Base-by-base conservation (phyloP, 257 asterid genomes). In the Forsythia viridissima region DNA sequence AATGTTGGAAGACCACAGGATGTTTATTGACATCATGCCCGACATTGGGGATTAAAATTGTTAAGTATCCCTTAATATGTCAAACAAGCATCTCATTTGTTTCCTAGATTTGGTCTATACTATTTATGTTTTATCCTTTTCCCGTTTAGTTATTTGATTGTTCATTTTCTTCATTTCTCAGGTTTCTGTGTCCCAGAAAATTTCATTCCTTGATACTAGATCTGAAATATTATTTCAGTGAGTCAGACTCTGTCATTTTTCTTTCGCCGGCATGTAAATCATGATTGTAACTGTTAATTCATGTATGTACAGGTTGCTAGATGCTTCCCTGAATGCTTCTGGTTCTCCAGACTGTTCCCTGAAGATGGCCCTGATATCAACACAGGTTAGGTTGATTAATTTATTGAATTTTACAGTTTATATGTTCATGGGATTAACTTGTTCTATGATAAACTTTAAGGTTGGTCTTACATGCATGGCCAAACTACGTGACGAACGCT, bases 381-480 rank as follows among this genome's bases (percentile, higher is more conserved):
- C 97, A 65, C 99, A 93, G 97, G 99, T 93, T 82, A 65, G 59
- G n/a, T 75, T 57, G 15, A 71, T 70, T 72, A 24, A 40, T 41
- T 68, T 71, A 34, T 41, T 8, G 24, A 16, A 15, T n/a, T 48
- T 40, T 18, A 43, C 37, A 38, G 57, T 30, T 43, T 38, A 24
- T 72, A 24, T 71, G 41, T 57, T 40, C 71, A 39, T 69, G 66
- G 59, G 39, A 48, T 30, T 88, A 67, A 72, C 79, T 52, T 80
- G 82, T 67, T 77, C 41, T 51, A 21, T 77, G 73, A 83, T 72
- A 55, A 72, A 74, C 85, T 55, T 76, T 70, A 82, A 96, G 99
- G 99, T 96, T 85, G 94, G 90, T 80, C 94, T 96, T 73, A 96
- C 99, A 74, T 93, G 98, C 91, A 93, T 96, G 97, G 97, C 99